These are phyloP conservation scores for Pichia sp. DNA, from an alignment of 1,139 yeast species.

Conservation along the genomic window DNA sequence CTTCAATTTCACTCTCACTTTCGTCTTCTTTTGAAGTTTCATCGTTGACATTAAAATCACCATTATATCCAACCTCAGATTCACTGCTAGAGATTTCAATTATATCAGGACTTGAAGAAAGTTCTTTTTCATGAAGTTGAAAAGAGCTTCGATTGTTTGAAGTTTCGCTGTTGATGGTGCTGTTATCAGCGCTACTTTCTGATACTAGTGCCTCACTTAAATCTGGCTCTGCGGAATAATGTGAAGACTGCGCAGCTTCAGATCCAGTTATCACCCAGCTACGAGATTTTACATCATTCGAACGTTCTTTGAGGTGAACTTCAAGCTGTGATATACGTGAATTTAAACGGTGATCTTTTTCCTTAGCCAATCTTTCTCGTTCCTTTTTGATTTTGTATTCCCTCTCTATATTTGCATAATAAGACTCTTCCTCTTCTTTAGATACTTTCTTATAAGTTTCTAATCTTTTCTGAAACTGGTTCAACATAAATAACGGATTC, in stretches of 20 bases:
- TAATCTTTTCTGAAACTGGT: conserved; percentile 16
- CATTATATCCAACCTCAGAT: too few relatives aligned
- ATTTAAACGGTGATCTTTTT: conserved; percentile 9
- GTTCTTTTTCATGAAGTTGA: too few relatives aligned
- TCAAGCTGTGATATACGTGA: neutral
- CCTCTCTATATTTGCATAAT: conserved; percentile 22
- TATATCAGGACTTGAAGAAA: neutral
- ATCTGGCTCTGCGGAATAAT: too few relatives aligned
- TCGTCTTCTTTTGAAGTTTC: neutral
- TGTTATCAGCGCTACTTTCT: too few relatives aligned
- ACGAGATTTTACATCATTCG: too few relatives aligned
- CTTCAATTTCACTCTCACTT: neutral
- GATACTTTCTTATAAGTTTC: conserved; percentile 19
- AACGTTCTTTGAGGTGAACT: neutral
- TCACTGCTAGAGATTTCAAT: neutral
- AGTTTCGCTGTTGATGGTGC: too few relatives aligned
- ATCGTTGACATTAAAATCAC: neutral
- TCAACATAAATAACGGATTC: neutral
- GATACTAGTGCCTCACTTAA: too few relatives aligned
- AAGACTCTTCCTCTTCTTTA: conserved; percentile 22
- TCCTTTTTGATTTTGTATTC: conserved; percentile 20
- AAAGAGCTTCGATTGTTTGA: too few relatives aligned
- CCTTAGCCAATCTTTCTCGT: conserved; percentile 13
- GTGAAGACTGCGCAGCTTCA: too few relatives aligned
- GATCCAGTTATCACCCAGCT: too few relatives aligned